Evolutionary conservation across 805 yeast genomes (phyloP), one percentile per base, ranked within the genome.

Genomic region (Tetrapisispora taiwanensis): DNA sequence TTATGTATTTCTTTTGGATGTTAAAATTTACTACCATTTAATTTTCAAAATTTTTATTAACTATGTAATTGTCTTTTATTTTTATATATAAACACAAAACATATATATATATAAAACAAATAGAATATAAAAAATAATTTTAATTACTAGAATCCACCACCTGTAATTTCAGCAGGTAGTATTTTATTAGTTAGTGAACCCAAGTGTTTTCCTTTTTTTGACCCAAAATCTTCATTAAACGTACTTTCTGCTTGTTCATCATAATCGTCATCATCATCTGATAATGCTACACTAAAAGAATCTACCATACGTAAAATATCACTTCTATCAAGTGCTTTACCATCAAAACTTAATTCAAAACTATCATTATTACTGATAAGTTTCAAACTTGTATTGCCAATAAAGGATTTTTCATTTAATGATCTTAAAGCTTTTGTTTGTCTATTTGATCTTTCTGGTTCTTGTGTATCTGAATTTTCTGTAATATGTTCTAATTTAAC

Each of bases 321-420:
- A 45, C 66, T 66, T 43, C 62, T 63, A 51, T 68, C 69, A 62
- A 69, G 56, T 2, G 73, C 74, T 46, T 69, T 69, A 9, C 74
- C 74, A 49, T 69, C 74, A 46, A 69, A 69, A 53, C 72, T 67
- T 42, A 69, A 46, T 20, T 69, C 74, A 56, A 67, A 64, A 42
- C 58, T 56, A 30, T 60, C 63, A 36, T 59, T 55, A 20, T 33
- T 41, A 10, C 17, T 46, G 38, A 30, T 38, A 5, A 37, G 30
- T 28, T 37, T 32, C 8, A 42, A 36, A 14, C 30, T 22, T 18
- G 40, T 42, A 15, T 24, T 27, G 7, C 36, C 36, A 18, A 30
- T 6, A 30, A 37, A 18, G 4, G 40, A 37, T 28, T 18, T 37
- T 7, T 37, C 40, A 27, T 26, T 37, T 8, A 26, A 15, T 2